Conservation (phyloP, 2,329 filamentous ascomycete species). For the Cladosporium halotolerans region DNA sequence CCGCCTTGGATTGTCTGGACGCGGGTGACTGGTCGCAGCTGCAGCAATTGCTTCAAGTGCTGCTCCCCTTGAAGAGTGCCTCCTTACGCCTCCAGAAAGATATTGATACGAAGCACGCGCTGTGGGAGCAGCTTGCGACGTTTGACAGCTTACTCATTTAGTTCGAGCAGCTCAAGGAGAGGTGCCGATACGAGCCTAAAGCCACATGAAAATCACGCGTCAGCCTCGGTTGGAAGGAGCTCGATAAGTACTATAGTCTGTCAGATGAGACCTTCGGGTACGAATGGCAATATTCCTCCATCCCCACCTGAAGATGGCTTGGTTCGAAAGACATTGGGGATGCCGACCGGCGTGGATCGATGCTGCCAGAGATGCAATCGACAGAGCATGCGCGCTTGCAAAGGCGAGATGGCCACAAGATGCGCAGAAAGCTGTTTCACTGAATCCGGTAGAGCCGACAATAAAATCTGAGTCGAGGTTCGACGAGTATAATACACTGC, state of each 20-base stretch:
- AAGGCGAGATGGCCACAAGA: background rate
- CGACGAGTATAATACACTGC: background rate
- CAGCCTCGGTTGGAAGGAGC: conserved; percentile 1
- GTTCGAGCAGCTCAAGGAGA: background rate
- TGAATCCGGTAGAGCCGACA: too few species aligned
- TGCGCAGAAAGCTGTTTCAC: background rate
- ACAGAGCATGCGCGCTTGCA: background rate
- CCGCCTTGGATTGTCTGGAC: background rate
- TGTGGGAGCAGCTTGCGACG: background rate
- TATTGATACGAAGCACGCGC: background rate
- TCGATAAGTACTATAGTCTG: background rate
- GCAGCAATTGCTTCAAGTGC: background rate
- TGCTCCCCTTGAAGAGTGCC: background rate
- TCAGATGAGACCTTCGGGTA: background rate
- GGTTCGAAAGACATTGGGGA: background rate
- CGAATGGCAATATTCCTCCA: background rate
- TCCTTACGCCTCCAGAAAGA: background rate
- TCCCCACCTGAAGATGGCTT: background rate
- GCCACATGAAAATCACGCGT: background rate
- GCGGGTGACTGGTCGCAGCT: background rate
- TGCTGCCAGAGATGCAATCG: background rate
- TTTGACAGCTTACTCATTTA: background rate
- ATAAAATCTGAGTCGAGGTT: background rate
- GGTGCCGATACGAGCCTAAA: background rate
- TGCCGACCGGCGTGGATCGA: background rate